Base-by-base conservation (phyloP, 2,329 filamentous ascomycete genomes). In the Ophiocordyceps camponoti-saundersi region DNA sequence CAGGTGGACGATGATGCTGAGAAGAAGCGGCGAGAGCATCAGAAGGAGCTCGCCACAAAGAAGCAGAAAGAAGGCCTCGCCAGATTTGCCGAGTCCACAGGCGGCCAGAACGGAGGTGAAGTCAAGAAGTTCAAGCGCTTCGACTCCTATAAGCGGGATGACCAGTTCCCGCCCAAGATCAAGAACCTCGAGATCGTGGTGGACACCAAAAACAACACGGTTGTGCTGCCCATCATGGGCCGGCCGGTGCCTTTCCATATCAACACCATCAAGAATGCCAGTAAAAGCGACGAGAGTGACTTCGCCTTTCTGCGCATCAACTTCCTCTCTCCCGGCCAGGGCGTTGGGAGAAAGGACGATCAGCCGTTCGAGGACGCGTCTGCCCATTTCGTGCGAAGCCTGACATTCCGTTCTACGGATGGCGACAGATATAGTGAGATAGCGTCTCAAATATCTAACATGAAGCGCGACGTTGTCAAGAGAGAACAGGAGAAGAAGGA, bases 71-170 rank as follows among this genome's bases (percentile, higher is more conserved):
- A 95, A 56, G 92, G 92, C 46, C 65, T 95, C 22, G 82, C 80
- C 18, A 77, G 87, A 52, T 98, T 93, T 60, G 79, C 86, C 41
- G 87, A 94, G 58, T 85, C 85, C 1, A 89, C 84, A 0, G 83
- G 80, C 49, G 86, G 82, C 48, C 73, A 90, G 52, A 92, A 95
- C 57, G 92, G 90, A 32, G 80, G 81, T n/a, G 83, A 92, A 53
- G 83, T 93, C 62, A 96, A 96, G 73, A 94, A 90, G 67, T 96
- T 98, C 72, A 96, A 96, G 70, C 85, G 88, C 48, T 98, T 96
- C 59, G 92, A 98, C 64, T 98, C 92, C 0, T 98, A 98, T 70
- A 98, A 96, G 71, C 80, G 90, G 50, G 92, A 96, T 62, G 95
- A 93, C 56, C 90, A 96, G 63, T 79, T 98, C 47, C 92, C 92